Percentiles rank a stretch among this genome's conserved stretches.
Evolutionary conservation across 2,329 filamentous ascomycete species (phyloP).

Genomic region (Talaromyces sp.): DNA sequence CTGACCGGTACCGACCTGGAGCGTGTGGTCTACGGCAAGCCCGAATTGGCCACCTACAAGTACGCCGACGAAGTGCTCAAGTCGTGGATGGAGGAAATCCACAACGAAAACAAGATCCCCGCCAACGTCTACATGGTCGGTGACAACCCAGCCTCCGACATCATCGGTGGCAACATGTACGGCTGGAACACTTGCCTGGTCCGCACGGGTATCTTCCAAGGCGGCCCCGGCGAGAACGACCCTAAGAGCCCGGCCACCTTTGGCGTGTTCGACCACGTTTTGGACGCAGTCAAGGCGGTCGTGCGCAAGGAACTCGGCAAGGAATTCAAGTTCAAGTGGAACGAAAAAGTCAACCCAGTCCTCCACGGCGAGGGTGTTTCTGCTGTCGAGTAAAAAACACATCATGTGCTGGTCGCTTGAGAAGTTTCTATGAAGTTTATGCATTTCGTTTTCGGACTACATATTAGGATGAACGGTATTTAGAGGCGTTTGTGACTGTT

Average conservation of each 20-base stretch:
- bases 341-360: slow-evolving; percentile 66
- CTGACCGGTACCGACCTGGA: slow-evolving; percentile 66
- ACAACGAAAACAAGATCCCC: slow-evolving; percentile 65
- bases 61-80: slow-evolving; percentile 70
- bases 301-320: slow-evolving; percentile 65
- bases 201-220: slow-evolving; percentile 73
- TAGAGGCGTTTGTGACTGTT: slow-evolving; percentile 1
- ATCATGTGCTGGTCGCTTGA: background rate
- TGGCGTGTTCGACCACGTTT: slow-evolving; percentile 68
- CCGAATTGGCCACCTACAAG: slow-evolving; percentile 70
- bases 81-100: slow-evolving; percentile 70
- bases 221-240: slow-evolving; percentile 61
- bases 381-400: slow-evolving; percentile 49
- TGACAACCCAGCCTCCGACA: slow-evolving; percentile 69
- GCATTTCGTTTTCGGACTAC: background rate
- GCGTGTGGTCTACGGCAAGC: slow-evolving; percentile 73
- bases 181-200: slow-evolving; percentile 78
- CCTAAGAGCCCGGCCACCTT: slow-evolving; percentile 72
- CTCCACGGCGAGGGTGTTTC: slow-evolving; percentile 47
- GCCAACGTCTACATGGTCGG: slow-evolving; percentile 72
- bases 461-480: background rate
- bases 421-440: background rate
- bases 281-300: slow-evolving; percentile 65
- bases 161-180: slow-evolving; percentile 73
- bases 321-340: slow-evolving; percentile 70